phyloP scores from a whole-genome alignment of 257 asterid species.

The Knoxia roxburghii region DNA sequence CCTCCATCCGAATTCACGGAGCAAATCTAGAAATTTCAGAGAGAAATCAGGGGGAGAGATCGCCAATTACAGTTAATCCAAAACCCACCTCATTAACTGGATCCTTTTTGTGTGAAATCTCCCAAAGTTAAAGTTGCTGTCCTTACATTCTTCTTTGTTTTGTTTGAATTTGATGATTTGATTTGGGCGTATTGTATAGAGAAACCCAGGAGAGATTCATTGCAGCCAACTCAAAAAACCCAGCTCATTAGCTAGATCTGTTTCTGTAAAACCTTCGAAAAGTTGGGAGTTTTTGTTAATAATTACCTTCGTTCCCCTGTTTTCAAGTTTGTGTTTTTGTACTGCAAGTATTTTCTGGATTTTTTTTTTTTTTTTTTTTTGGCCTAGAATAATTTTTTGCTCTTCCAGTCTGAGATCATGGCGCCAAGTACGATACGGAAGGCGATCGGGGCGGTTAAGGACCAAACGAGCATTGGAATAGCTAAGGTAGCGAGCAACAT shows the following conservation, averaged over 20 bases:
- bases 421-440: slow-evolving; percentile 71
- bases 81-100: slow-evolving; percentile 7
- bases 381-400: background rate
- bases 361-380: too few species aligned
- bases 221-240: background rate
- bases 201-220: background rate
- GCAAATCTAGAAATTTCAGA: slow-evolving; percentile 34
- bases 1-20: slow-evolving; percentile 31
- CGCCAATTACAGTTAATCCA: background rate
- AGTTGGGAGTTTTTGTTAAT: too few species aligned
- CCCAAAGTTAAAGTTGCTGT: background rate
- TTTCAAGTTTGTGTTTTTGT: background rate
- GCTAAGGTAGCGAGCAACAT: slow-evolving; percentile 70
- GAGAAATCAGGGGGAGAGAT: background rate
- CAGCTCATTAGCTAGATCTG: slow-evolving; percentile 19
- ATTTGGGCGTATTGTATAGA: background rate
- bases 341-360: too few species aligned
- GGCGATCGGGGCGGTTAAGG: slow-evolving; percentile 85
- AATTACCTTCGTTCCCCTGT: too few species aligned
- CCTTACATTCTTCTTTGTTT: background rate
- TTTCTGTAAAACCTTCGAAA: background rate
- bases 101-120: slow-evolving; percentile 2
- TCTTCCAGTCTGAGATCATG: slow-evolving; percentile 24
- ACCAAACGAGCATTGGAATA: slow-evolving; percentile 70
- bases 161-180: background rate